Evolutionary conservation across 306 rosid species (phyloP).

Genomic region (Cicer judaicum): DNA sequence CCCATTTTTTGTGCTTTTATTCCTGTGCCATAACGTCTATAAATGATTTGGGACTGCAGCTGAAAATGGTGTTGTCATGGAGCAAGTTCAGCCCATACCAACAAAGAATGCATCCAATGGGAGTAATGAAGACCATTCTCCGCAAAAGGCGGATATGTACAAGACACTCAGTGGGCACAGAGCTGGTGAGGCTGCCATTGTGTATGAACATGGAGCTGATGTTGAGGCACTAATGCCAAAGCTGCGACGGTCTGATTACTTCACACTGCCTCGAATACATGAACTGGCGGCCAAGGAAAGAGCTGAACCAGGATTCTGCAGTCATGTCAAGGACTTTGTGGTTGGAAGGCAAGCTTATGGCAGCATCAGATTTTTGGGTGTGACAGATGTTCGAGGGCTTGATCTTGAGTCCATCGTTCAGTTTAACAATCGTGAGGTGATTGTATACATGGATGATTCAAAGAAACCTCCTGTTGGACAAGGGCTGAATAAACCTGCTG

Average conservation of each 20-base stretch:
- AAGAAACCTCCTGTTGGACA: conserved; percentile 97
- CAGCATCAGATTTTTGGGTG: conserved; percentile 87
- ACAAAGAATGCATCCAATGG: conserved; percentile 65
- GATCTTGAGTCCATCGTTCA: conserved; percentile 87
- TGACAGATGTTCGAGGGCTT: conserved; percentile 88
- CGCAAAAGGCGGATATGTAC: conserved; percentile 62
- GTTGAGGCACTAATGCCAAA: conserved; percentile 97
- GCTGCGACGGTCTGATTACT: conserved; percentile 88
- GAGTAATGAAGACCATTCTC: conserved; percentile 64
- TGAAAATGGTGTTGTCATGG: conserved; percentile 64
- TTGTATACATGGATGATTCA: conserved; percentile 86
- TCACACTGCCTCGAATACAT: conserved; percentile 84
- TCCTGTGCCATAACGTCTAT: conserved; percentile 28
- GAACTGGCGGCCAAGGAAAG: conserved; percentile 98
- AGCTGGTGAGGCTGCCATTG: conserved; percentile 99
- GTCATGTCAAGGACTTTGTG: conserved; percentile 81
- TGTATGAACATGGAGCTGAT: conserved; percentile 95
- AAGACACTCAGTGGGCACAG: conserved; percentile 92
- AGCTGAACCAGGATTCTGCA: conserved; percentile 91
- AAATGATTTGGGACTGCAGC: conserved; percentile 47
- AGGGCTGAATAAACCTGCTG: conserved; percentile 98
- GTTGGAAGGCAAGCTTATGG: conserved; percentile 94
- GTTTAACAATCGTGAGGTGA: conserved; percentile 93
- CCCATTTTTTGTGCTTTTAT: conserved; percentile 31
- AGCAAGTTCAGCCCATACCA: conserved; percentile 50